Evolutionary conservation across 2,329 filamentous ascomycete genomes (phyloP).

Genomic region (Cladosporium halotolerans): DNA sequence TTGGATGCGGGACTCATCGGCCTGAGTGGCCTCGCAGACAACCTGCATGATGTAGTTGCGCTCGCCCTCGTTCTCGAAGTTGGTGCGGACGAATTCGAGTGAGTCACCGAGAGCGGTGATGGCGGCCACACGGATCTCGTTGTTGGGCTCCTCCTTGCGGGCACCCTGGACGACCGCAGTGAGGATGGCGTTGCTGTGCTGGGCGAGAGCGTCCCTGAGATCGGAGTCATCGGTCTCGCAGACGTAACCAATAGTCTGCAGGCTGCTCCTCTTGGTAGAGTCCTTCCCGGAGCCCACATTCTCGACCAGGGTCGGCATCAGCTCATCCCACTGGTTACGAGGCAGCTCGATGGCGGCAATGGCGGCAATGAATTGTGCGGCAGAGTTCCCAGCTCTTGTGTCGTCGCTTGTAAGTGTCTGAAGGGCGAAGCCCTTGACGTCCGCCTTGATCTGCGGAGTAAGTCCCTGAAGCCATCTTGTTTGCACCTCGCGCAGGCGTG

Average conservation of each 20-base stretch:
- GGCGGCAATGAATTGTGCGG: constrained; percentile 90
- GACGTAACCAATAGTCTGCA: constrained; percentile 96
- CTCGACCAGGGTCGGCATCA: constrained; percentile 83
- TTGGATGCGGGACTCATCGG: constrained; percentile 82
- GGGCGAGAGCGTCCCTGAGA: constrained; percentile 69
- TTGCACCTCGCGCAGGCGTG: constrained; percentile 83
- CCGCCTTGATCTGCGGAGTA: constrained; percentile 71
- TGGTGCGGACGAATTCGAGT: constrained; percentile 93
- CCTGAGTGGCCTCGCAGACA: constrained; percentile 96
- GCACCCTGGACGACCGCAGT: constrained; percentile 97
- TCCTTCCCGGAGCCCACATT: constrained; percentile 83
- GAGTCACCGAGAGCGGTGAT: constrained; percentile 93
- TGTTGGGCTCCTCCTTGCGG: constrained; percentile 88
- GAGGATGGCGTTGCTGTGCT: constrained; percentile 94
- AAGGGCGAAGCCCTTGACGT: constrained; percentile 85
- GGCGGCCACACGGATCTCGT: constrained; percentile 84
- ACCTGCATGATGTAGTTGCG: constrained; percentile 99
- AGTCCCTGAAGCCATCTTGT: constrained; percentile 85
- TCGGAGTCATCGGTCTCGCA: constrained; percentile 92
- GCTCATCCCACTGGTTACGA: constrained; percentile 83
- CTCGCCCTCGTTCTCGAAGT: constrained; percentile 98
- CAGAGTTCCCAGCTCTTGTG: constrained; percentile 75
- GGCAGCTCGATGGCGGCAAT: constrained; percentile 94
- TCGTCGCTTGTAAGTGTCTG: constrained; percentile 77
- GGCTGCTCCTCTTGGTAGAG: constrained; percentile 86